Evolutionary conservation across 805 yeast genomes (phyloP).

Genomic region (Kodamaea lidongshanica): DNA sequence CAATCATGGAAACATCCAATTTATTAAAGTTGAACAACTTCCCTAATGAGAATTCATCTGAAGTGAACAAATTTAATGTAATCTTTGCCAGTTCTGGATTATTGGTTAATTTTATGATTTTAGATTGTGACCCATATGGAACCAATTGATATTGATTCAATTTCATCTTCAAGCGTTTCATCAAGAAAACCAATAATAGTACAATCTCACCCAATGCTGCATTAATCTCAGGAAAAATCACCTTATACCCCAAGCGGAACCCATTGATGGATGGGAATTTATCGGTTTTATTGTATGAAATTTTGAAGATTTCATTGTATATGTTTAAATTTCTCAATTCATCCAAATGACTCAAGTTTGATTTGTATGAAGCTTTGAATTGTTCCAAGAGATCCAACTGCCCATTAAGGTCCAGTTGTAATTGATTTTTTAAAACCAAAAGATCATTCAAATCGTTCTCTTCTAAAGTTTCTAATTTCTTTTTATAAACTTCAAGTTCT

Average conservation of each 20-base stretch:
- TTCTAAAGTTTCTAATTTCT: conserved; percentile 29
- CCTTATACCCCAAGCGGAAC: conserved; percentile 66
- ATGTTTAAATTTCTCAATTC: conserved; percentile 71
- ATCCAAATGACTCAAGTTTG: conserved; percentile 60
- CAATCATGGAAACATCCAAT: conserved; percentile 76
- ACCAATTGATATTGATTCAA: conserved; percentile 56
- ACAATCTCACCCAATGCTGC: conserved; percentile 87
- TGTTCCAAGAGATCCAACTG: conserved; percentile 54
- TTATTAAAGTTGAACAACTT: conserved; percentile 66
- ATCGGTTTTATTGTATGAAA: conserved; percentile 70
- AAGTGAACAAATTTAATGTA: conserved; percentile 52
- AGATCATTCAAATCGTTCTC: conserved; percentile 42
- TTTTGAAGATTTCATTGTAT: conserved; percentile 74
- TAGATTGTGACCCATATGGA: conserved; percentile 83
- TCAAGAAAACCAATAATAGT: conserved; percentile 59
- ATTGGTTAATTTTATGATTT: conserved; percentile 47
- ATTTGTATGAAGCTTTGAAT: conserved; percentile 55
- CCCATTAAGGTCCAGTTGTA: conserved; percentile 47
- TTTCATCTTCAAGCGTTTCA: conserved; percentile 48
- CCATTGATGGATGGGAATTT: conserved; percentile 86
- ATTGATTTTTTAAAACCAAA: conserved; percentile 46
- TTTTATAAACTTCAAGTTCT: conserved; percentile 42
- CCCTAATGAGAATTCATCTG: conserved; percentile 70
- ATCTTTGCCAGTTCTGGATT: conserved; percentile 20
- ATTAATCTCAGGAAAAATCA: conserved; percentile 87